Base-by-base conservation (phyloP, 2,329 filamentous ascomycete genomes). In the Arthrobotrys entomopaga region DNA sequence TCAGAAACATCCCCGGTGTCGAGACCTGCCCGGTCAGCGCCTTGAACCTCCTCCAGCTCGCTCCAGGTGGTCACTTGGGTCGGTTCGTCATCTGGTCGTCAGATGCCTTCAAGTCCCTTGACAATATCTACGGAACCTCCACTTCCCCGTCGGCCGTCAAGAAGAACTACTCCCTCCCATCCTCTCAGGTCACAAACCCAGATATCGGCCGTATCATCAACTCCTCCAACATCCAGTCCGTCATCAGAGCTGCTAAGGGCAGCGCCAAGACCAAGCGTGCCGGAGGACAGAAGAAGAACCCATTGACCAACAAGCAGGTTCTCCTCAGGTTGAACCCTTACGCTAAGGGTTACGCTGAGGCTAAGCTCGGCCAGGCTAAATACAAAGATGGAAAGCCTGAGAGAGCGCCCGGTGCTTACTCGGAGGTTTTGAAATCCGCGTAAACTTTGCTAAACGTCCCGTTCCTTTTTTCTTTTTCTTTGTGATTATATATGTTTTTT, bases 51-150 rank as follows among this genome's bases (percentile, higher is more conserved):
- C 92, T 99, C 84, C 95, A 99, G 88, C 92, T 99, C 83, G 95
- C 95, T 79, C 95, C 95, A 80, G 95, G 95, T 88, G 96, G 95
- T 82, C 95, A 99, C 87, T 91, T 99, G 80, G 95, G 95, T 81
- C 95, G 95, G 82, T 99, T 99, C 89, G 89, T 99, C 84, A 88
- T 99, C 88, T 99, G 95, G 95, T 95, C 95, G 81, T 99, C 96
- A 63, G 88, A 92, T 79, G 95, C 95, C 78, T 98, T 99, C 88
- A 90, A 93, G 85, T 92, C 94, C 78, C 92, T 99, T 78, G 94
- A 99, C 86, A 89, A 89, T 84, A 90, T 99, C 87, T 99, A 99
- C 87, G 94, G 94, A 83, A 90, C 91, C 83, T 96, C 93, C 83
- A 95, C 91, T 81, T 86, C 89, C 83, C 88, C 94, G 79, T 94